Percentiles rank a stretch among this genome's conserved stretches.
Evolutionary conservation across 2,329 filamentous ascomycete species (phyloP).

Genomic region (Orbilia brochopaga): DNA sequence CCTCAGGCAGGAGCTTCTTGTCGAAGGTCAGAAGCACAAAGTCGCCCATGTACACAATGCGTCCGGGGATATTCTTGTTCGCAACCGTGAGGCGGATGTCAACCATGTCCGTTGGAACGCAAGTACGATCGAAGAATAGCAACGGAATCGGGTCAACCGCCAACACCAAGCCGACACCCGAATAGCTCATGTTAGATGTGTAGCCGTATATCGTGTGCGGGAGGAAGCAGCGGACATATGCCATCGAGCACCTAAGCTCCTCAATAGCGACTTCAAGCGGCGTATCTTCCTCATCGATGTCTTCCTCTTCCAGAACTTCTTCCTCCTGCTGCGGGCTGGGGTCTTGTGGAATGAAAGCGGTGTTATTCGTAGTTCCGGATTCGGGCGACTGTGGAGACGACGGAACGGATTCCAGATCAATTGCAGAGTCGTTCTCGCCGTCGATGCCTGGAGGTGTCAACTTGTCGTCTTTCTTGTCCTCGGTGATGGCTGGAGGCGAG

Average conservation of each 20-base stretch:
- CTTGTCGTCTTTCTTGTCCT: slow-evolving; percentile 42
- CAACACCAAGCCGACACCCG: slow-evolving; percentile 54
- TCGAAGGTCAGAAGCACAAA: slow-evolving; percentile 55
- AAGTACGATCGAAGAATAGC: slow-evolving; percentile 54
- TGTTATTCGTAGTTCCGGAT: slow-evolving; percentile 1
- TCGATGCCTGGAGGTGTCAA: slow-evolving; percentile 10
- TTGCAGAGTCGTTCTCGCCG: slow-evolving; percentile 44
- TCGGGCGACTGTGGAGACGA: slow-evolving; percentile 32
- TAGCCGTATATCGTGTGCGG: slow-evolving; percentile 55
- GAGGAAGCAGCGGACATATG: slow-evolving; percentile 54
- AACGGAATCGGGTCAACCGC: slow-evolving; percentile 54
- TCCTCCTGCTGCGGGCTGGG: slow-evolving; percentile 13
- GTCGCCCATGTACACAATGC: slow-evolving; percentile 55
- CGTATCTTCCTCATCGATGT: slow-evolving; percentile 54
- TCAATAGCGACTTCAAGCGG: slow-evolving; percentile 54
- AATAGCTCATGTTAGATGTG: slow-evolving; percentile 55
- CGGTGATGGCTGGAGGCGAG: slow-evolving; percentile 44
- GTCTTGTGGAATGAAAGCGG: slow-evolving; percentile 16
- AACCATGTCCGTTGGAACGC: slow-evolving; percentile 55
- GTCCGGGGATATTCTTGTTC: slow-evolving; percentile 55
- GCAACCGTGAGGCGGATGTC: slow-evolving; percentile 55
- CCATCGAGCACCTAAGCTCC: slow-evolving; percentile 53
- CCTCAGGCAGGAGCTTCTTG: slow-evolving; percentile 51
- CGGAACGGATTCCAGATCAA: slow-evolving; percentile 42
- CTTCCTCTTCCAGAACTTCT: slow-evolving; percentile 16